These are phyloP conservation scores for Nosema bombycis DNA, from an alignment of 371 early-diverging fungal genomes.

Conservation along the genomic window DNA sequence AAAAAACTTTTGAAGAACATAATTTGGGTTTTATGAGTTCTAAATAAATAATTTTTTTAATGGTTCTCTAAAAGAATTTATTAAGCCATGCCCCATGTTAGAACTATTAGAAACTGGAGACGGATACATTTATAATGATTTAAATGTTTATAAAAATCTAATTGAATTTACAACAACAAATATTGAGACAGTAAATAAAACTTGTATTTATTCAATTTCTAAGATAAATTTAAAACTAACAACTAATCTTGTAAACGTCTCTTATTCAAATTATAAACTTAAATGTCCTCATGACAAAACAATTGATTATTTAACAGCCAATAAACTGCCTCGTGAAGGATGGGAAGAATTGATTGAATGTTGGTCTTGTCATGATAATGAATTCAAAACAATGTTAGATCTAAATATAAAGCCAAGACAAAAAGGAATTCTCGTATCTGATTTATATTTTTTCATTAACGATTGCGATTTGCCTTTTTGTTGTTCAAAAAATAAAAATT, in stretches of 20 bases:
- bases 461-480: constrained; percentile 40
- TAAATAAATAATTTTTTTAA: background rate
- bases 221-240: background rate
- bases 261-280: constrained; percentile 12
- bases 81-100: background rate
- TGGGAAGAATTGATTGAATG: constrained; percentile 65
- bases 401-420: constrained; percentile 45
- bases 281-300: constrained; percentile 47
- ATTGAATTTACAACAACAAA: background rate
- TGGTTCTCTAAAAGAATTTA: too few species aligned
- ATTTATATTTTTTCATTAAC: constrained; percentile 56
- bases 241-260: background rate
- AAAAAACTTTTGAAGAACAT: background rate
- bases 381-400: constrained; percentile 57
- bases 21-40: constrained; percentile 6
- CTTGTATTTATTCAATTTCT: background rate
- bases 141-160: background rate
- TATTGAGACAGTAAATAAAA: background rate
- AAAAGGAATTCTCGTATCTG: constrained; percentile 55
- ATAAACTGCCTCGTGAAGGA: constrained; percentile 57
- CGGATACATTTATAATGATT: background rate
- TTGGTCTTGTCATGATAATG: constrained; percentile 65
- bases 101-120: background rate
- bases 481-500: constrained; percentile 8
- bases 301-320: constrained; percentile 27